These are phyloP conservation scores for Verbena officinalis DNA, from an alignment of 257 asterid genomes.

Conservation along the genomic window DNA sequence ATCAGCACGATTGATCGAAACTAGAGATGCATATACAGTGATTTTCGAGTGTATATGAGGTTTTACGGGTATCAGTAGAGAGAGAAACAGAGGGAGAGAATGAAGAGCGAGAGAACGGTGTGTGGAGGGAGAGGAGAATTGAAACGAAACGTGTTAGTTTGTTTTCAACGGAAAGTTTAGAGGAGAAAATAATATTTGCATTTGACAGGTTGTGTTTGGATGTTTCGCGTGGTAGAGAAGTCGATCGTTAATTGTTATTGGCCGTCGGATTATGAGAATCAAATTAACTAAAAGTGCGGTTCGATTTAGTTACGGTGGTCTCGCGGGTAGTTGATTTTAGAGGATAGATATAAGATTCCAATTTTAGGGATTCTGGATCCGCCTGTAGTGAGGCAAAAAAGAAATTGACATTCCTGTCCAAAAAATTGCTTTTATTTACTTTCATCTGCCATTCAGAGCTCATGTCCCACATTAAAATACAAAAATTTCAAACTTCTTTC, in stretches of 20 bases:
- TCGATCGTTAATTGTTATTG: neutral
- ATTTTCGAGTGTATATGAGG: slow-evolving; percentile 9
- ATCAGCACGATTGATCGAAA: slow-evolving; percentile 16
- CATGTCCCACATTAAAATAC: too few species aligned
- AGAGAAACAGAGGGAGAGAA: slow-evolving; percentile 33
- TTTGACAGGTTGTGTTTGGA: neutral
- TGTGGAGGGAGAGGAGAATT: slow-evolving; percentile 26
- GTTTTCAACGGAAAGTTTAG: slow-evolving; percentile 37
- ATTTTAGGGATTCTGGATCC: neutral
- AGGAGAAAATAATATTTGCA: neutral
- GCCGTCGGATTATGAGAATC: neutral
- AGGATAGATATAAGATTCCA: neutral
- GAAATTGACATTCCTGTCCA: too few species aligned
- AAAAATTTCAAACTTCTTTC: too few species aligned
- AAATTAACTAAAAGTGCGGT: neutral
- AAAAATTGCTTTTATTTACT: too few species aligned
- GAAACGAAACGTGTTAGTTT: slow-evolving; percentile 27
- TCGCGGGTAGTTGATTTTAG: neutral
- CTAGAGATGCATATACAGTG: slow-evolving; percentile 29
- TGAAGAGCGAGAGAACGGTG: slow-evolving; percentile 22
- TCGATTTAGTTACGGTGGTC: neutral
- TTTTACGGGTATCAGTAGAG: neutral
- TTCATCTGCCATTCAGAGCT: too few species aligned
- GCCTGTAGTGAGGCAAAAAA: too few species aligned
- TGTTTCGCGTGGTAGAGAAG: neutral